A percentile compares a stretch with the other conserved stretches of the same genome.
Evolutionary conservation across 805 yeast genomes (phyloP).

Genomic region (Hanseniaspora nectarophila): DNA sequence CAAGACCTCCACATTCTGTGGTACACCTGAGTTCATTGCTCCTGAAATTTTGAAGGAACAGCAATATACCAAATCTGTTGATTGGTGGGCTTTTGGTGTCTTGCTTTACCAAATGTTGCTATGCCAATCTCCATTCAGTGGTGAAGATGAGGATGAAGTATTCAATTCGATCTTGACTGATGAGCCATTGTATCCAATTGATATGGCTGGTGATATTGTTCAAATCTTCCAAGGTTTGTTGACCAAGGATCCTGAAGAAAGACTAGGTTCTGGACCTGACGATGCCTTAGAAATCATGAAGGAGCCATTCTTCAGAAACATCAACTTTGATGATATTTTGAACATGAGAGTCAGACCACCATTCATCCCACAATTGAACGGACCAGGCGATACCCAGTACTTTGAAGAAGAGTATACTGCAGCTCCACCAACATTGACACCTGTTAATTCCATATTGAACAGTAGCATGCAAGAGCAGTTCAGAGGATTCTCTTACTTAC

Average conservation of each 20-base stretch:
- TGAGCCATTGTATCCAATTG: conserved; percentile 92
- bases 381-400: conserved; percentile 82
- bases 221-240: conserved; percentile 81
- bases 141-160: conserved; percentile 93
- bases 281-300: conserved; percentile 93
- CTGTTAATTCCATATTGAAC: conserved; percentile 77
- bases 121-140: conserved; percentile 93
- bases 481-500: conserved; percentile 87
- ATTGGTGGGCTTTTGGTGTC: conserved; percentile 99
- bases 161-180: conserved; percentile 93
- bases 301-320: conserved; percentile 84
- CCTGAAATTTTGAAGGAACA: conserved; percentile 94
- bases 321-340: conserved; percentile 78
- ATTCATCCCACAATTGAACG: conserved; percentile 71
- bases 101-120: conserved; percentile 89
- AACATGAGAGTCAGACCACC: conserved; percentile 71
- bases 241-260: conserved; percentile 72
- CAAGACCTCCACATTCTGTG: conserved; percentile 91
- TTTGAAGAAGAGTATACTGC: conserved; percentile 92
- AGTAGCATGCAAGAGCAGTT: conserved; percentile 89
- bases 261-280: conserved; percentile 76
- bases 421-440: conserved; percentile 89
- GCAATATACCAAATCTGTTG: conserved; percentile 85
- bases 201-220: conserved; percentile 94
- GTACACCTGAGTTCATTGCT: conserved; percentile 99